Evolutionary conservation across 2,329 filamentous ascomycete genomes (phyloP), one percentile per base, ranked within the genome.

Genomic region (Curvularia verruculosa): DNA sequence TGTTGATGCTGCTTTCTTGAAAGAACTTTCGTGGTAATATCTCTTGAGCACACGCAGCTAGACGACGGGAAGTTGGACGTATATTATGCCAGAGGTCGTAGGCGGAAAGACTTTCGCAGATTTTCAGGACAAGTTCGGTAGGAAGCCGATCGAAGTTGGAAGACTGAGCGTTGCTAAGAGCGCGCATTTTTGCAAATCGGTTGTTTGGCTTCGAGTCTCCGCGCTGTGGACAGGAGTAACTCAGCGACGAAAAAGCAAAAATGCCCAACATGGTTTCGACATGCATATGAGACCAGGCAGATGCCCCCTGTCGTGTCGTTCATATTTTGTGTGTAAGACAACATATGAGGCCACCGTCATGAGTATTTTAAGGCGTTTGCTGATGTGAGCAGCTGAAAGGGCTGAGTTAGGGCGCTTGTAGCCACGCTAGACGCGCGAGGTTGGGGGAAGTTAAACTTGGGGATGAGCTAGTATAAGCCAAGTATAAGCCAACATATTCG

Each of bases 41-140:
- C 19, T 58, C 55, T 39, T 54, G 43, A 21, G 55, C 55, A 23
- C 55, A 54, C 19, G n/a, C 46, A 47, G 39, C 46, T 23, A 58
- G 31, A 18, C 34, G 41, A 9, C 51, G 55, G 15, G 55, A 58
- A 9, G 44, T 41, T 9, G 51, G 55, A 21, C 51, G 50, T 18
- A 46, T 46, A 13, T 21, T 36, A 31, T 50, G 31, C 51, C 55
- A 58, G 10, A 58, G 46, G 29, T 54, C 51, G 34, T 44, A 37
- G 24, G 40, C 31, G 31, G 51, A 49, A 21, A 58, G 26, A 13
- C 41, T 41, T 36, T 31, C 18, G 46, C 55, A 58, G 28, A 58
- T 50, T 21, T 46, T 23, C 15, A 58, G 36, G 40, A 58, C n/a
- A 21, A 58, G 26, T 24, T 58, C 55, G 51, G 18, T 43, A 10